Evolutionary conservation across 805 yeast genomes (phyloP), one percentile per base, ranked within the genome.

Genomic region (Yarrowia deformans): DNA sequence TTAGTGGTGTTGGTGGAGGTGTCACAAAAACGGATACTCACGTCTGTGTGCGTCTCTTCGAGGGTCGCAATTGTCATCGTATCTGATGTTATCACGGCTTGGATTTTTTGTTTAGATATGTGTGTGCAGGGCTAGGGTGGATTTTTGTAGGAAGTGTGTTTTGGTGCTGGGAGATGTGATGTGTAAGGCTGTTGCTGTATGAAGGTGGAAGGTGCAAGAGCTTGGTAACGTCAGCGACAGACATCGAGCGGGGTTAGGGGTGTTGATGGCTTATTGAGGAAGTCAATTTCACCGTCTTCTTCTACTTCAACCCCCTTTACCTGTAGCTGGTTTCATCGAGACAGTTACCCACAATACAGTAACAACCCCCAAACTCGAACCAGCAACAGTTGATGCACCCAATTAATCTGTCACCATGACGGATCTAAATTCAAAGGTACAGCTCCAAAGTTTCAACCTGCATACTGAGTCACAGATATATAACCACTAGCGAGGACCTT

Each of bases 21-120:
- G 43, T 8, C 39, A 1, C n/a, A 39, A 18, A 14, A 18, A 14
- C 3, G 23, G 8, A 19, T 39, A 61, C 73, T 63, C 56, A 72
- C 73, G 64, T 72, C 73, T 13, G 71, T 56, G 16, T 67, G 19
- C 42, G 43, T 39, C 48, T 67, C 73, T 23, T 52, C 69, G 16
- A 72, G 69, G 18, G 48, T 63, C 37, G 43, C 68, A 46, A 49
- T 23, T 14, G 46, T 48, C 56, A 63, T 63, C 18, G 43, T 49
- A 5, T n/a, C 39, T 48, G 68, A 23, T 34, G 45, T 39, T 48
- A 23, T 49, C 46, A 12, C 45, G n/a, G 39, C 29, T 23, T 32
- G 32, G 56, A 39, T 48, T 63, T 48, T 61, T 63, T 63, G 68
- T 48, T 63, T 63, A 49, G 68, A 18, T 48, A 39, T 63, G 48